A percentile compares a stretch with the other conserved stretches of the same genome.
phyloP scores from a whole-genome alignment of 1,284 basidiomycete species.

The Boletus mariae region DNA sequence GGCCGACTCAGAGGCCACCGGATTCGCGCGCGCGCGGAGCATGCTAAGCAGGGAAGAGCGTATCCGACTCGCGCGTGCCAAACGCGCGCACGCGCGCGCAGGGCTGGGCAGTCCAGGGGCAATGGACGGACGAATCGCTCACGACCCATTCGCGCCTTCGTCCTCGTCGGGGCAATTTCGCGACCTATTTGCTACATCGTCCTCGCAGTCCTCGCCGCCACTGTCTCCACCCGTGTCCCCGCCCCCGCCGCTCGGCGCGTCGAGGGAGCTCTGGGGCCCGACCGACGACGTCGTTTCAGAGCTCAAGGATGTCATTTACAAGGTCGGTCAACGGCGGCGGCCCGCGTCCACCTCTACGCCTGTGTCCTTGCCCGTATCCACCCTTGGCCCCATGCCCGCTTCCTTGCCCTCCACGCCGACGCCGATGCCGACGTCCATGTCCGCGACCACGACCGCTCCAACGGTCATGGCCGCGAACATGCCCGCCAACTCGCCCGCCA shows the following conservation, averaged over 20 bases:
- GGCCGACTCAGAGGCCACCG: conserved; percentile 43
- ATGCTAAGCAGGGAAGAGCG: conserved; percentile 70
- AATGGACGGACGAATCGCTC: not conserved
- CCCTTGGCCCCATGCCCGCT: not conserved
- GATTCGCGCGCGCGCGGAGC: conserved; percentile 52
- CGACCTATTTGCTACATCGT: not conserved
- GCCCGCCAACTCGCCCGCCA: not conserved
- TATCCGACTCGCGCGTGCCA: conserved; percentile 55
- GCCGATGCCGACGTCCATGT: not conserved
- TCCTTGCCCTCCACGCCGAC: not conserved
- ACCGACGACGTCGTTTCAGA: conserved; percentile 78
- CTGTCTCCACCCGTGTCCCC: not conserved
- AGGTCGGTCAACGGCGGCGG: conserved; percentile 55
- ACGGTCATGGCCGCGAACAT: not conserved
- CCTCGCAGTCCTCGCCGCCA: not conserved
- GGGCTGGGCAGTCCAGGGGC: not conserved
- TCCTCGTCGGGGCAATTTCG: not conserved
- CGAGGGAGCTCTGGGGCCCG: conserved; percentile 52
- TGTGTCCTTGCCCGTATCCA: not conserved
- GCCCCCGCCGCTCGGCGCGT: not conserved
- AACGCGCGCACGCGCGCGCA: conserved; percentile 39
- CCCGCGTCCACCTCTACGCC: not conserved
- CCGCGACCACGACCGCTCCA: not conserved
- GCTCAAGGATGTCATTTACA: conserved; percentile 79
- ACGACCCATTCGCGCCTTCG: not conserved